These are phyloP conservation scores for Fusarium sp. DNA, from an alignment of 2,329 filamentous ascomycete genomes.

Conservation along the genomic window DNA sequence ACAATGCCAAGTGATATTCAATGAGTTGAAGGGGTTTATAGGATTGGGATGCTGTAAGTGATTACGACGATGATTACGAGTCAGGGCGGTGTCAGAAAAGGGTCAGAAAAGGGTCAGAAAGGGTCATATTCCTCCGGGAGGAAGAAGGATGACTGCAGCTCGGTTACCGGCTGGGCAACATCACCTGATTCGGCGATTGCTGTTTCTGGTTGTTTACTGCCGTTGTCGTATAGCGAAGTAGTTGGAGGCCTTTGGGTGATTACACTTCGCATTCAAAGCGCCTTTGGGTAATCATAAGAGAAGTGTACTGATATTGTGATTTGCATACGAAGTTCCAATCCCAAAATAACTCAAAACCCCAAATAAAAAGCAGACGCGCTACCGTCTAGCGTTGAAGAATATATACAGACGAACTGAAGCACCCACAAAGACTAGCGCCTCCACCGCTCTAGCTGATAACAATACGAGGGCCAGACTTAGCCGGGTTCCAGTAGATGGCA, in stretches of 20 bases:
- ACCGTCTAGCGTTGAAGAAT: neutral
- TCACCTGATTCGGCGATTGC: neutral
- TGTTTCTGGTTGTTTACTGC: neutral
- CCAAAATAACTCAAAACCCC: neutral
- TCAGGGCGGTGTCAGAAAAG: neutral
- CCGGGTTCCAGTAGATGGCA: neutral
- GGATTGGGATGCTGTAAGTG: neutral
- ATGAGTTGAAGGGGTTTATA: neutral
- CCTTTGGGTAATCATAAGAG: neutral
- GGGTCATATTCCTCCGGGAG: neutral
- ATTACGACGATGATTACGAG: neutral
- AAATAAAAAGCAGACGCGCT: too few relatives aligned
- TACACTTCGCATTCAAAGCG: rapidly evolving
- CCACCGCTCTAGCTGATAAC: neutral
- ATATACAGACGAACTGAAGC: neutral
- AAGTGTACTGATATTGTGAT: neutral
- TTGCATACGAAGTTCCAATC: neutral
- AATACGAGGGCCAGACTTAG: neutral
- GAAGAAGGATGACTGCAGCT: neutral
- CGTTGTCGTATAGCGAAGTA: neutral
- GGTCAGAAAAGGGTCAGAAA: neutral
- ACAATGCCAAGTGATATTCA: neutral
- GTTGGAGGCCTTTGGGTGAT: rapidly evolving
- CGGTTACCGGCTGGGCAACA: neutral
- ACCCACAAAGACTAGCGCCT: neutral